Conservation (phyloP, 2,329 filamentous ascomycete species). For the Cladosporium sp. region DNA sequence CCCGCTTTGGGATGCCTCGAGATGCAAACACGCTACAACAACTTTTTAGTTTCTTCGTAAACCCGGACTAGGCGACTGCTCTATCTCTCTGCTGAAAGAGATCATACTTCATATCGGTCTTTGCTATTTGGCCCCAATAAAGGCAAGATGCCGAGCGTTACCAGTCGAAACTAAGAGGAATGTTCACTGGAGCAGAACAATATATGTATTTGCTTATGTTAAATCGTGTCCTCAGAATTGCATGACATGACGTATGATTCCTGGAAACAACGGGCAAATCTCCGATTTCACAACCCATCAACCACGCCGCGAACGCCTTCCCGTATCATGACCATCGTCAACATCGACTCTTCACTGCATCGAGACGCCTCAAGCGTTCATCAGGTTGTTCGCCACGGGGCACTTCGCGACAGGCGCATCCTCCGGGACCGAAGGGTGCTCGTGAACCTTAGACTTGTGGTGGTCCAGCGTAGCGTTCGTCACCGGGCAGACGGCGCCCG, state of each 20-base stretch:
- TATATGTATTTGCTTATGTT: constrained; percentile 17
- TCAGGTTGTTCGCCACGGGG: constrained; percentile 34
- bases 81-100: no score
- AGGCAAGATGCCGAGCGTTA: no score
- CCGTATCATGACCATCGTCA: constrained; percentile 2
- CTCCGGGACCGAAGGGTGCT: constrained; percentile 35
- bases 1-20: no score
- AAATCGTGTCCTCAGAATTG: no score
- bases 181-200: background rate
- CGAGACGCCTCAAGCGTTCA: background rate
- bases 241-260: no score
- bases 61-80: no score
- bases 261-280: constrained; percentile 21
- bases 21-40: no score
- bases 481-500: constrained; percentile 36
- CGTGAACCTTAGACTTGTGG: constrained; percentile 37
- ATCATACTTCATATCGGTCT: no score
- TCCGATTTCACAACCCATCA: constrained; percentile 20
- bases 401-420: constrained; percentile 35
- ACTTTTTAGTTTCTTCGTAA: no score
- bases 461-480: constrained; percentile 40
- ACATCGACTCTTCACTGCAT: background rate
- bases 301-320: background rate
- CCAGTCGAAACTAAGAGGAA: no score
- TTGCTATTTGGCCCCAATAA: no score